A percentile compares a stretch with the other conserved stretches of the same genome.
Evolutionary conservation across 202 grass and related monocot genomes (phyloP).

Genomic region (Bolboschoenoplectus hybrid): DNA sequence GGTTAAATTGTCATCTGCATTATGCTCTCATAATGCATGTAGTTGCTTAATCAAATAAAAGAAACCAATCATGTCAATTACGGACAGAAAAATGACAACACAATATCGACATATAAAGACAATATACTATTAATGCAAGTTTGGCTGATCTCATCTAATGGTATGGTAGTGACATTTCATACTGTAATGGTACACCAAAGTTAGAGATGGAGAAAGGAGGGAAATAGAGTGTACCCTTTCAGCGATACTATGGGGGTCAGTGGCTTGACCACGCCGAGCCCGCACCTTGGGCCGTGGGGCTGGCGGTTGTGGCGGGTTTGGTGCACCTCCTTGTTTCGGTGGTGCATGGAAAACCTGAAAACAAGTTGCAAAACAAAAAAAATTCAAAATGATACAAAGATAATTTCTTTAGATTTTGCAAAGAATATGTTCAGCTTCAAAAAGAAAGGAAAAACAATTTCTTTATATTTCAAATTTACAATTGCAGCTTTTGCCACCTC

Average conservation of each 20-base stretch:
- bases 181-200: background rate
- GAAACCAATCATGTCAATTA: background rate
- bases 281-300: constrained; percentile 91
- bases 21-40: background rate
- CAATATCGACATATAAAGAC: background rate
- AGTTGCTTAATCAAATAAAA: background rate
- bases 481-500: background rate
- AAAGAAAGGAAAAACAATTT: constrained; percentile 15
- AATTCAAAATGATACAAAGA: background rate
- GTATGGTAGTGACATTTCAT: background rate
- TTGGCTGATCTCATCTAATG: constrained; percentile 3
- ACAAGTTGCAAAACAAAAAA: background rate
- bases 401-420: constrained; percentile 5
- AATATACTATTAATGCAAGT: background rate
- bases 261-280: constrained; percentile 91
- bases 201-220: background rate
- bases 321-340: constrained; percentile 63
- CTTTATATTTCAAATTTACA: background rate
- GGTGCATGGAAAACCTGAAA: constrained; percentile 84
- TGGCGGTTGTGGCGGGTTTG: constrained; percentile 56
- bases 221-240: constrained; percentile 70
- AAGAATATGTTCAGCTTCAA: background rate
- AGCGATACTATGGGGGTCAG: constrained; percentile 96
- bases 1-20: constrained; percentile 19
- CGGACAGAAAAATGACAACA: constrained; percentile 1